Conservation (phyloP, 2,329 filamentous ascomycete species). For the Fusarium aywerte region DNA sequence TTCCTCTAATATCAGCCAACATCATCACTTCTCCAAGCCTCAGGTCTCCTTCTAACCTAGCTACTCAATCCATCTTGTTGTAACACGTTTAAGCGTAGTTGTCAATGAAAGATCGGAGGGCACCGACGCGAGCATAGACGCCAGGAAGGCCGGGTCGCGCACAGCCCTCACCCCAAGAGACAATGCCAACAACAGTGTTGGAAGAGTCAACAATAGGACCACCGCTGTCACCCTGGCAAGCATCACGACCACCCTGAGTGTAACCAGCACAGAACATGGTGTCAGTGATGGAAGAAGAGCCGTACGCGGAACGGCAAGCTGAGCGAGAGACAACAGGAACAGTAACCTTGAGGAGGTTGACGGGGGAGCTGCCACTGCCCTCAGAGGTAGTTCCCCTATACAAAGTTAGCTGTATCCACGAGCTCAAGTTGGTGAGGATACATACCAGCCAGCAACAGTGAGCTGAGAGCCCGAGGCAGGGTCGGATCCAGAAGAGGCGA, state of each 20-base stretch:
- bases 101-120: conserved; percentile 45
- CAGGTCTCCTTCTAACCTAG: not conserved
- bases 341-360: conserved; percentile 47
- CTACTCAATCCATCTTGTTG: not conserved
- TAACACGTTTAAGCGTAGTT: conserved; percentile 9
- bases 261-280: conserved; percentile 51
- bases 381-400: conserved; percentile 40
- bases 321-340: conserved; percentile 47
- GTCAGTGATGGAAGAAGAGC: conserved; percentile 40
- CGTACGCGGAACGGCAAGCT: conserved; percentile 43
- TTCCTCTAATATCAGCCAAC: not conserved
- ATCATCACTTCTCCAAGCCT: not conserved
- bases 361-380: conserved; percentile 22
- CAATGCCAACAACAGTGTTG: conserved; percentile 43
- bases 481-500: conserved; percentile 44
- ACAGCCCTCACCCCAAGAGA: conserved; percentile 50
- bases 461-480: conserved; percentile 31
- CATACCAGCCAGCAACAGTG: conserved; percentile 48
- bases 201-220: conserved; percentile 47
- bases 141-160: conserved; percentile 42
- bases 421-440: not conserved
- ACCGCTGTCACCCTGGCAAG: conserved; percentile 50
- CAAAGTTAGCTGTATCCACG: not conserved
- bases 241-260: conserved; percentile 45
- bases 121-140: conserved; percentile 47